These are phyloP conservation scores for Pythium sukuiense DNA, from an alignment of 352 stramenopile species.

Conservation along the genomic window DNA sequence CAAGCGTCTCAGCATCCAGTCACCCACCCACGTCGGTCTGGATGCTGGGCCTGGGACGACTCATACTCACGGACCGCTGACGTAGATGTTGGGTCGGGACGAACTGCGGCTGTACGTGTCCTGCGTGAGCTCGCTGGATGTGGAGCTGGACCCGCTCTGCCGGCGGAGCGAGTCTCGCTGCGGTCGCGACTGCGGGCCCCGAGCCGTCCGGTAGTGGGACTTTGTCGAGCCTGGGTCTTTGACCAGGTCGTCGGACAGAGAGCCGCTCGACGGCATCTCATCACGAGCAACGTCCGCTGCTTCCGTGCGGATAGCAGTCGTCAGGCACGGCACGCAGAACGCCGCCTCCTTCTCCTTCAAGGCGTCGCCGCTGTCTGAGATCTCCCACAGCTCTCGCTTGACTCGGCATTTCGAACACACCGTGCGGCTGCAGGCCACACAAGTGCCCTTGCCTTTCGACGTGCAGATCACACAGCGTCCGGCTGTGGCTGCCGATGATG, in stretches of 20 bases:
- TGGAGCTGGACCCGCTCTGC: constrained; percentile 22
- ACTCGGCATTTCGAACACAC: constrained; percentile 26
- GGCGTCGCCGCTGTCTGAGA: background rate
- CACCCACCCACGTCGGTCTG: background rate
- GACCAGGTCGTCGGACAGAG: constrained; percentile 7
- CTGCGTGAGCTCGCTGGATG: constrained; percentile 28
- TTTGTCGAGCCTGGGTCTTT: constrained; percentile 11
- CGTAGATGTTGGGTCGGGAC: constrained; percentile 19
- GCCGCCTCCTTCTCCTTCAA: constrained; percentile 13
- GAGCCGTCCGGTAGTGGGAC: constrained; percentile 2
- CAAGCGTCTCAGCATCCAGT: background rate
- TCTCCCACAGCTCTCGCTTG: constrained; percentile 21
- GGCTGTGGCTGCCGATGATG: background rate
- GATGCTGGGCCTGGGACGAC: background rate
- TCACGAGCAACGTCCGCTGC: constrained; percentile 19
- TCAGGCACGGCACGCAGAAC: constrained; percentile 27
- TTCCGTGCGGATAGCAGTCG: constrained; percentile 14
- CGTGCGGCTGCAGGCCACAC: constrained; percentile 14
- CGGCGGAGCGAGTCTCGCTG: constrained; percentile 4
- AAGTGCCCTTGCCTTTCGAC: constrained; percentile 23
- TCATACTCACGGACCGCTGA: constrained; percentile 5
- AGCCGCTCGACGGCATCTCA: constrained; percentile 13
- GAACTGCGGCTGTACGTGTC: constrained; percentile 25
- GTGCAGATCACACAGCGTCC: constrained; percentile 27
- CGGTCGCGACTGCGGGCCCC: background rate